Conservation (phyloP, 371 early-diverging fungal species). For the Mucor racemosus region DNA sequence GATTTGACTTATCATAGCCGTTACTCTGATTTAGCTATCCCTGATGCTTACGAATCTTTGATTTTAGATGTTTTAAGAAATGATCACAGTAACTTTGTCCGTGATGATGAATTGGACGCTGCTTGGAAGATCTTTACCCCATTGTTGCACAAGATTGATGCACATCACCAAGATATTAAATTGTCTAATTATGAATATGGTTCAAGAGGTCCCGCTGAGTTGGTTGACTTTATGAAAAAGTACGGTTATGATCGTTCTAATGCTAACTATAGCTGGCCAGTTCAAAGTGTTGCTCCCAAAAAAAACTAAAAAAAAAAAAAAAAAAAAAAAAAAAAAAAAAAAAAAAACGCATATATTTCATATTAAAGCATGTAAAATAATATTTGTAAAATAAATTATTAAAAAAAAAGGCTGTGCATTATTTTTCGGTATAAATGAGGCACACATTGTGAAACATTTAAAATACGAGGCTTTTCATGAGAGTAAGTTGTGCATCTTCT, state of each 20-base stretch:
- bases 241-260: constrained; percentile 68
- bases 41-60: constrained; percentile 95
- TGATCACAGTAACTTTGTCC: constrained; percentile 96
- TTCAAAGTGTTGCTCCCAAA: constrained; percentile 37
- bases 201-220: constrained; percentile 82
- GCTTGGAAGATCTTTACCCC: constrained; percentile 98
- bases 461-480: not conserved
- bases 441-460: not conserved
- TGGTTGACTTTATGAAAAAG: constrained; percentile 74
- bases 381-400: not conserved
- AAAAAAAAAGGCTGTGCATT: not conserved
- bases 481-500: too few species aligned
- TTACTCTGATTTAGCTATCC: constrained; percentile 84
- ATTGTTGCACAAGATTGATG: constrained; percentile 87
- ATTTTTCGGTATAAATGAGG: not conserved
- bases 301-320: not conserved
- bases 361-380: constrained; percentile 11
- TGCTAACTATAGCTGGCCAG: constrained; percentile 45
- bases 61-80: constrained; percentile 88
- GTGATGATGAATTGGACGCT: constrained; percentile 93
- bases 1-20: constrained; percentile 89
- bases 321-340: not conserved
- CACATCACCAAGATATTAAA: constrained; percentile 50
- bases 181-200: constrained; percentile 83
- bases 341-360: not conserved